phyloP scores from a whole-genome alignment of 1,284 basidiomycete species.

The Rugosomyces carneus region DNA sequence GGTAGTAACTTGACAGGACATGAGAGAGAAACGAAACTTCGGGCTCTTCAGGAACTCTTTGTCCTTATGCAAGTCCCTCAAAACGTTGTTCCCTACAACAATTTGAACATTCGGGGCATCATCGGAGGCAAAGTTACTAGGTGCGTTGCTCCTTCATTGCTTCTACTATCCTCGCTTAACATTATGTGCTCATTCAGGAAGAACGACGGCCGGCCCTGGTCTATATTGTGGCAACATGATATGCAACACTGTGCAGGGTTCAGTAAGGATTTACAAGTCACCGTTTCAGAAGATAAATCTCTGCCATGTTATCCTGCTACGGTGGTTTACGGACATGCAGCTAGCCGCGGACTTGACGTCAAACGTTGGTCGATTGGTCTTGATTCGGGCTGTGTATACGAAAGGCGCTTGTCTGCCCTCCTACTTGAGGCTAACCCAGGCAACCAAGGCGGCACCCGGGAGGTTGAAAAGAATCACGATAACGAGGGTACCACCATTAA shows the following conservation, averaged over 20 bases:
- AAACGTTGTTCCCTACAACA: slow-evolving; percentile 68
- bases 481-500: slow-evolving; percentile 1
- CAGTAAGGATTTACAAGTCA: slow-evolving; percentile 16
- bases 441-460: background rate
- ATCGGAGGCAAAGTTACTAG: slow-evolving; percentile 48
- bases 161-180: background rate
- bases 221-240: slow-evolving; percentile 65
- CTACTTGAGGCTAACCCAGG: slow-evolving; percentile 34
- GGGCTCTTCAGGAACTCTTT: slow-evolving; percentile 50
- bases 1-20: slow-evolving; percentile 8
- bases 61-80: slow-evolving; percentile 63
- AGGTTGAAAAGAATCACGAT: background rate
- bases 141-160: slow-evolving; percentile 18
- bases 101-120: slow-evolving; percentile 74
- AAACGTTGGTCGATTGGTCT: slow-evolving; percentile 76
- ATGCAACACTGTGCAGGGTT: slow-evolving; percentile 65
- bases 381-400: slow-evolving; percentile 74
- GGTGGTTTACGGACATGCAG: slow-evolving; percentile 82
- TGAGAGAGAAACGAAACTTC: slow-evolving; percentile 25
- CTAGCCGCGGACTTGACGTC: slow-evolving; percentile 68
- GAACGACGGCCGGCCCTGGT: slow-evolving; percentile 65
- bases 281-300: slow-evolving; percentile 18
- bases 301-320: slow-evolving; percentile 69
- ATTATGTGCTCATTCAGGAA: slow-evolving; percentile 20
- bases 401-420: slow-evolving; percentile 48